Evolutionary conservation across 2,329 filamentous ascomycete species (phyloP).

Genomic region (Seiridium cupressi): DNA sequence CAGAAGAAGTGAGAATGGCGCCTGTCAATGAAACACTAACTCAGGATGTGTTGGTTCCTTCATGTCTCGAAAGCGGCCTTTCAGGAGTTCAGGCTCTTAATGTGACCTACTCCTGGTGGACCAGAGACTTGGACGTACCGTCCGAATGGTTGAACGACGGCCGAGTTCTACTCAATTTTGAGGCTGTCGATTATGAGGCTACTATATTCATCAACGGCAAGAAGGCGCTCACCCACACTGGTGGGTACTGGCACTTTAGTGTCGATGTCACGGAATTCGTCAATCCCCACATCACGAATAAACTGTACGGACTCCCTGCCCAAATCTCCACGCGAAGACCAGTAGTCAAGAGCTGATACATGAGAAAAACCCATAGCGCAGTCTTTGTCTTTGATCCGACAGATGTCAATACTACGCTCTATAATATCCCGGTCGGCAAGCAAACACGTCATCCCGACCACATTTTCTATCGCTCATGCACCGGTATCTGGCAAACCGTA

Average conservation of each 20-base stretch:
- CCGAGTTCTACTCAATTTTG: conserved; percentile 52
- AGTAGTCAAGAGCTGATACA: background rate
- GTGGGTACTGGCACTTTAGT: conserved; percentile 62
- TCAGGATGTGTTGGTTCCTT: conserved; percentile 40
- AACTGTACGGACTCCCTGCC: conserved; percentile 39
- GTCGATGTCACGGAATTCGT: conserved; percentile 54
- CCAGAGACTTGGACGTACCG: conserved; percentile 50
- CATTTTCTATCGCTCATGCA: conserved; percentile 72
- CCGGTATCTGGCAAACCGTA: conserved; percentile 72
- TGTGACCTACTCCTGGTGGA: conserved; percentile 46
- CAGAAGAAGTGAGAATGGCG: conserved; percentile 14
- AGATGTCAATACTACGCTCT: conserved; percentile 37
- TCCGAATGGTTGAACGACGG: conserved; percentile 37
- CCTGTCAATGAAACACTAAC: conserved; percentile 25
- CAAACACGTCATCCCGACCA: conserved; percentile 55
- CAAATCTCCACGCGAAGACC: too few relatives aligned
- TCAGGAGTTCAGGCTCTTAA: conserved; percentile 46
- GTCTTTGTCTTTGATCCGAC: conserved; percentile 70
- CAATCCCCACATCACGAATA: conserved; percentile 43
- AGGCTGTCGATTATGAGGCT: conserved; percentile 57
- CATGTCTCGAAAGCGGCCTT: conserved; percentile 43
- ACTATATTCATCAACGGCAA: conserved; percentile 58
- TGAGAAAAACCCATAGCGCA: conserved; percentile 36
- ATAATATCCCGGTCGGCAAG: conserved; percentile 65
- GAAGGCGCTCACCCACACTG: conserved; percentile 50